Evolutionary conservation across 2,329 filamentous ascomycete genomes (phyloP).

Genomic region (Hypomyces perniciosus): DNA sequence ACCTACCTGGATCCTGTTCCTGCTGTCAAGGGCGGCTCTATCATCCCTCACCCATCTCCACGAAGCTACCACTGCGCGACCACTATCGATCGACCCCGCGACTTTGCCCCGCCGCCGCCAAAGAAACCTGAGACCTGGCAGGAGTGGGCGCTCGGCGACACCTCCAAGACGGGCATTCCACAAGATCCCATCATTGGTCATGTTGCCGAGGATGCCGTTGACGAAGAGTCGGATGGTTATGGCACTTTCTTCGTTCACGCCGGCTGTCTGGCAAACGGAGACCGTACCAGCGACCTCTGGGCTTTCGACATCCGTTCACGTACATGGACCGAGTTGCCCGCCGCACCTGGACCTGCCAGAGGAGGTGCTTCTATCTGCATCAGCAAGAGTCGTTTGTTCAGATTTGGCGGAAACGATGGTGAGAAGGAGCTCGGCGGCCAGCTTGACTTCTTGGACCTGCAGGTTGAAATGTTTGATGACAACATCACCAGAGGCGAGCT

Average conservation of each 20-base stretch:
- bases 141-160: slow-evolving; percentile 51
- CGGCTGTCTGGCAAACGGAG: slow-evolving; percentile 59
- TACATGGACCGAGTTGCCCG: slow-evolving; percentile 61
- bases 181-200: slow-evolving; percentile 53
- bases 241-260: slow-evolving; percentile 72
- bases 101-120: slow-evolving; percentile 35
- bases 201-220: slow-evolving; percentile 51
- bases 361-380: slow-evolving; percentile 64
- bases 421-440: slow-evolving; percentile 61
- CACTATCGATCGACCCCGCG: slow-evolving; percentile 50
- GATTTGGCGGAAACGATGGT: slow-evolving; percentile 78
- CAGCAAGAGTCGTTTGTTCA: slow-evolving; percentile 59
- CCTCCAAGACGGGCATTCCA: slow-evolving; percentile 49
- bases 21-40: slow-evolving; percentile 35
- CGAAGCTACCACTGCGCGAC: slow-evolving; percentile 66
- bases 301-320: slow-evolving; percentile 61
- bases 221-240: slow-evolving; percentile 55
- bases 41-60: slow-evolving; percentile 47
- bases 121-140: slow-evolving; percentile 43
- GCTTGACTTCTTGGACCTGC: slow-evolving; percentile 60
- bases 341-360: slow-evolving; percentile 60
- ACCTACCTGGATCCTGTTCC: slow-evolving; percentile 52
- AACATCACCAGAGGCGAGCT: slow-evolving; percentile 43
- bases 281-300: slow-evolving; percentile 66
- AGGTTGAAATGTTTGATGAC: slow-evolving; percentile 51